A percentile compares a stretch with the other conserved stretches of the same genome.
Evolutionary conservation across 192 early-diverging fungal genomes (phyloP).

Genomic region (Backusella macrospora): DNA sequence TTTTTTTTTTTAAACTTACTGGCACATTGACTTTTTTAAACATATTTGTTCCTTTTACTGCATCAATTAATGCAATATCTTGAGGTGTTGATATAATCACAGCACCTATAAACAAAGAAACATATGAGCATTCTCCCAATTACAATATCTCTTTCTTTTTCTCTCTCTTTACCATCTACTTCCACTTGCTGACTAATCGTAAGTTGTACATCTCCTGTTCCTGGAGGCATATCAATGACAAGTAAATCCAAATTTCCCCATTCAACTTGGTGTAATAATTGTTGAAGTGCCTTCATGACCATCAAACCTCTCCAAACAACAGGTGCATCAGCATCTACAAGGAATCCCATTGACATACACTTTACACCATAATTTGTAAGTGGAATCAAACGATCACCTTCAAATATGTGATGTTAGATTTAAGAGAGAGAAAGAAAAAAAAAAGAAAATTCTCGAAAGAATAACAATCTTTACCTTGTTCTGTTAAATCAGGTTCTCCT

Average conservation of each 20-base stretch:
- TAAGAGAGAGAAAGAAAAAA: background rate
- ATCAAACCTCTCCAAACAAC: conserved; percentile 93
- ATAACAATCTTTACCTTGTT: conserved; percentile 44
- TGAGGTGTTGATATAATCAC: conserved; percentile 92
- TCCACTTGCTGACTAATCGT: conserved; percentile 80
- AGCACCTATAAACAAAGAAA: conserved; percentile 52
- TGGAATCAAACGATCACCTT: conserved; percentile 64
- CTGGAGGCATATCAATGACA: conserved; percentile 91
- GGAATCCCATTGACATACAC: conserved; percentile 92
- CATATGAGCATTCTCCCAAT: background rate
- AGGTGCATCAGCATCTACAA: conserved; percentile 71
- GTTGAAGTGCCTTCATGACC: conserved; percentile 93
- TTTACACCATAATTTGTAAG: conserved; percentile 85
- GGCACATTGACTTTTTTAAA: conserved; percentile 83
- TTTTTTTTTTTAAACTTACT: conserved; percentile 48
- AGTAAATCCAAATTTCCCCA: conserved; percentile 79
- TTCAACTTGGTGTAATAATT: conserved; percentile 81
- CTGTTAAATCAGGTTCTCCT: conserved; percentile 68
- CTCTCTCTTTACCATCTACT: conserved; percentile 50
- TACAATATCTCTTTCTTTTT: background rate
- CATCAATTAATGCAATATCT: conserved; percentile 85
- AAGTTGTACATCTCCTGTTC: conserved; percentile 89
- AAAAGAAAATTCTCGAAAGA: no score
- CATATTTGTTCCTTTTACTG: conserved; percentile 78
- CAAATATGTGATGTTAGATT: background rate